A percentile compares a stretch with the other conserved stretches of the same genome.
phyloP scores from a whole-genome alignment of 1,284 basidiomycete genomes.

The Mixia osmundae region DNA sequence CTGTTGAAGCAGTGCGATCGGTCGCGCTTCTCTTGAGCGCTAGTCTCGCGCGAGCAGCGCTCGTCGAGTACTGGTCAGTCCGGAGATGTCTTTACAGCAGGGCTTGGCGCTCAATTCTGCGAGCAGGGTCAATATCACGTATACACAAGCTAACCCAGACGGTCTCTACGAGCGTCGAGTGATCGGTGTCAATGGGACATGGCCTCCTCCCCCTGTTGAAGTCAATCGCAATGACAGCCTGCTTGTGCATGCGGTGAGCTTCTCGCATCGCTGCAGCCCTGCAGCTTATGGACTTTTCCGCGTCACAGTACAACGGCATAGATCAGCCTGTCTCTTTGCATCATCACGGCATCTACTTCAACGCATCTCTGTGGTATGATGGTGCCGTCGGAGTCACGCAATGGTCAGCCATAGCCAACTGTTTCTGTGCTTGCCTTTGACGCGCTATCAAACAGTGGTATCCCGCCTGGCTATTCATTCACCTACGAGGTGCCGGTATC shows the following conservation, averaged over 20 bases:
- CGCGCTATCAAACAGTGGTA: slow-evolving; percentile 31
- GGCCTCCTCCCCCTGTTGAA: slow-evolving; percentile 42
- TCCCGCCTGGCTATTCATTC: slow-evolving; percentile 48
- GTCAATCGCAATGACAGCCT: slow-evolving; percentile 48
- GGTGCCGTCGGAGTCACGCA: slow-evolving; percentile 61
- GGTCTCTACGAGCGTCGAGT: slow-evolving; percentile 44
- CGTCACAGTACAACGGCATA: slow-evolving; percentile 33
- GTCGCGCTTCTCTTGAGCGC: not conserved
- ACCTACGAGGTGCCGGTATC: slow-evolving; percentile 59
- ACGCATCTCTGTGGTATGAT: slow-evolving; percentile 51
- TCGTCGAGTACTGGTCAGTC: not conserved
- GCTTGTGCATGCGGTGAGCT: slow-evolving; percentile 35
- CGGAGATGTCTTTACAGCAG: not conserved
- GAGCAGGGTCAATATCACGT: slow-evolving; percentile 21
- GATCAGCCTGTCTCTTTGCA: slow-evolving; percentile 34
- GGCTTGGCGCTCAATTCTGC: not conserved
- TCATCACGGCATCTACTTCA: slow-evolving; percentile 70
- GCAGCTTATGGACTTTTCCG: not conserved
- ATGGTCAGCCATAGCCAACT: slow-evolving; percentile 31
- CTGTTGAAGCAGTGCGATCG: not conserved
- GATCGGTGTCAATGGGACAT: slow-evolving; percentile 47
- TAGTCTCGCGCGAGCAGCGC: not conserved
- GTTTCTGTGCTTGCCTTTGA: not conserved
- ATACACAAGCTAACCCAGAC: slow-evolving; percentile 46
- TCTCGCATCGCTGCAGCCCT: not conserved